Conservation (phyloP, 495 filamentous ascomycete genomes). For the Neurospora sp. region DNA sequence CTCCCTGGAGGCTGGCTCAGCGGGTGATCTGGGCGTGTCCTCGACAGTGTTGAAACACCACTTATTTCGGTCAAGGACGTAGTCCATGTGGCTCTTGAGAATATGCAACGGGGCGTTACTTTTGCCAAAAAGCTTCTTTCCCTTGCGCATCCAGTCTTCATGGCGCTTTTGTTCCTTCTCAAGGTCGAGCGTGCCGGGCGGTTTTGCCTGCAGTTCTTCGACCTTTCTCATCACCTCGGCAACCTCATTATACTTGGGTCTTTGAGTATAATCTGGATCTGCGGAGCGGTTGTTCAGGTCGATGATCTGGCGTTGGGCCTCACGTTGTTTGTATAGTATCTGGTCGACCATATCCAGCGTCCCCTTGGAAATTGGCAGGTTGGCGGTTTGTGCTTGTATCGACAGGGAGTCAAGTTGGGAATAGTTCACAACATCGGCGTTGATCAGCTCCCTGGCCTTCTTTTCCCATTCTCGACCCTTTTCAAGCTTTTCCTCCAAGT, state of each 20-base stretch:
- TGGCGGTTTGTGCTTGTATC: slow-evolving; percentile 55
- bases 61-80: slow-evolving; percentile 76
- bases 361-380: slow-evolving; percentile 70
- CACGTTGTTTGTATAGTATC: slow-evolving; percentile 91
- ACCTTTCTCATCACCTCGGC: slow-evolving; percentile 79
- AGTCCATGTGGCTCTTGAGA: slow-evolving; percentile 84
- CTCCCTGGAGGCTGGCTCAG: slow-evolving; percentile 83
- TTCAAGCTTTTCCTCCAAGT: slow-evolving; percentile 63
- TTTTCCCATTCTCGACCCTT: slow-evolving; percentile 81
- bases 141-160: slow-evolving; percentile 98
- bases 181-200: slow-evolving; percentile 78
- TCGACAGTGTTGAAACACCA: slow-evolving; percentile 82
- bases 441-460: slow-evolving; percentile 89
- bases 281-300: slow-evolving; percentile 68
- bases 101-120: slow-evolving; percentile 96
- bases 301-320: slow-evolving; percentile 80
- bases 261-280: slow-evolving; percentile 60
- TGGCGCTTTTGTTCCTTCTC: slow-evolving; percentile 93
- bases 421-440: slow-evolving; percentile 81
- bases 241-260: slow-evolving; percentile 86
- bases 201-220: slow-evolving; percentile 82
- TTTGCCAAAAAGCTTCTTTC: slow-evolving; percentile 98
- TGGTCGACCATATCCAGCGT: slow-evolving; percentile 79
- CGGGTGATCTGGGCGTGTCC: slow-evolving; percentile 79
- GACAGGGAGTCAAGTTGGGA: slow-evolving; percentile 89